Base-by-base conservation (phyloP, 345 rosid genomes). In the Noccaea bulbosa region DNA sequence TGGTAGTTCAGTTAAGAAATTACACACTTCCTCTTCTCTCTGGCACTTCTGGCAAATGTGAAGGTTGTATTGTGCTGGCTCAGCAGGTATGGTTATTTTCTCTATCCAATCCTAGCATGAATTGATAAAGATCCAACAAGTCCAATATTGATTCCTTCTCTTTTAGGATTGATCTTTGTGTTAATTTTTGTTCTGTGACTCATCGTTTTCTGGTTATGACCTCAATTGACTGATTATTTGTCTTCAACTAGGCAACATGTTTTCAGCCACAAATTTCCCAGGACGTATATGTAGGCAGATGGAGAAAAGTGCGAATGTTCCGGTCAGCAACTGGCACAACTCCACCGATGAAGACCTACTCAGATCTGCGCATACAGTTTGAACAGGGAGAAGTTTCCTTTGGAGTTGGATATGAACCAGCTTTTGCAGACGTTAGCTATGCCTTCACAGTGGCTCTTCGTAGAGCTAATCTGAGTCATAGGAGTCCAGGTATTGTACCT, bases 371-470 rank as follows among this genome's bases (percentile, higher is more conserved):
- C n/a, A 39, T 94, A 72, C 67, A 81, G 75, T 94, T 94, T 78
- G 83, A 89, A 74, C 85, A 80, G 76, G 99, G 83, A 49, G 91
- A 89, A 69, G 70, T 89, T 22, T 85, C 92, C 39, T 94, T 83
- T 72, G 99, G 99, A 53, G 98, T 91, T 61, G 96, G 98, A 78
- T 87, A 89, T 83, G 98, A 94, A 81, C 99, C 99, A 12, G 83
- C 79, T 59, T 89, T 94, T 74, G 91, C 99, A 53, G 99, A 94
- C 79, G 67, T 94, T 73, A 86, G 98, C 80, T 89, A 91, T 83
- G 98, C 98, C 62, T 94, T 94, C 79, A 88, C 92, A 12, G 92
- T 91, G 76, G 99, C 97, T 34, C 97, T 94, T 68, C 97, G 97
- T 67, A 90, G 98, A 82, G 98, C 99, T 65, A 90, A 91, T 70